A percentile compares a stretch with the other conserved stretches of the same genome.
Conservation (phyloP, 257 asterid genomes). For the Pogostemon cablin region DNA sequence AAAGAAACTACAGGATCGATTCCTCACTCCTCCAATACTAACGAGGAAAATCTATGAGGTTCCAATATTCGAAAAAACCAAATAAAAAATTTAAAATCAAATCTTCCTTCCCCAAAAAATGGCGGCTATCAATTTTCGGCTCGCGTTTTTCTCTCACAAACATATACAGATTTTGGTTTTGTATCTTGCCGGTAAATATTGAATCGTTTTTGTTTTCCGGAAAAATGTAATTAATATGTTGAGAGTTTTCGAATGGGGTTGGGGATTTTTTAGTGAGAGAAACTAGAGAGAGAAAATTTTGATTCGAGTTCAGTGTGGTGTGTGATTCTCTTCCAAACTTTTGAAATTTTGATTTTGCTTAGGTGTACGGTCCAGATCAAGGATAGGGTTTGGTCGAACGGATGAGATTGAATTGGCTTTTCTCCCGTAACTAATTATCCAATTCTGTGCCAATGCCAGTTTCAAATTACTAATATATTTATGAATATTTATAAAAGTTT, state of each 20-base stretch:
- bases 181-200: conserved; percentile 17
- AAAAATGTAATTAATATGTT: conserved; percentile 20
- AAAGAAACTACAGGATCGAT: conserved; percentile 4
- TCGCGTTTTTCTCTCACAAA: conserved; percentile 9
- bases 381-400: conserved; percentile 43
- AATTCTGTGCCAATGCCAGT: conserved; percentile 29
- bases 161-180: not conserved
- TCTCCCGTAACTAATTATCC: conserved; percentile 31
- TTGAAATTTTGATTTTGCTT: conserved; percentile 40
- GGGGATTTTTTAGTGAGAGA: conserved; percentile 40
- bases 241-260: conserved; percentile 21
- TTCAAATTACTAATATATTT: not conserved
- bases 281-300: conserved; percentile 28
- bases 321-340: conserved; percentile 24
- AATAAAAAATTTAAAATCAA: conserved; percentile 15
- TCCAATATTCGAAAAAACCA: not conserved
- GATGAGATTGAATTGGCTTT: conserved; percentile 25
- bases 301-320: conserved; percentile 10
- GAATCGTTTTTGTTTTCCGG: conserved; percentile 12
- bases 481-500: not conserved
- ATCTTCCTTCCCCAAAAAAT: conserved; percentile 13
- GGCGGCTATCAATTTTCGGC: not conserved
- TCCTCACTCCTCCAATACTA: conserved; percentile 10
- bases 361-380: conserved; percentile 32
- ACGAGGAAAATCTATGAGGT: not conserved